These are phyloP conservation scores for Aspergillus awamori DNA, from an alignment of 2,329 filamentous ascomycete species.

Conservation along the genomic window DNA sequence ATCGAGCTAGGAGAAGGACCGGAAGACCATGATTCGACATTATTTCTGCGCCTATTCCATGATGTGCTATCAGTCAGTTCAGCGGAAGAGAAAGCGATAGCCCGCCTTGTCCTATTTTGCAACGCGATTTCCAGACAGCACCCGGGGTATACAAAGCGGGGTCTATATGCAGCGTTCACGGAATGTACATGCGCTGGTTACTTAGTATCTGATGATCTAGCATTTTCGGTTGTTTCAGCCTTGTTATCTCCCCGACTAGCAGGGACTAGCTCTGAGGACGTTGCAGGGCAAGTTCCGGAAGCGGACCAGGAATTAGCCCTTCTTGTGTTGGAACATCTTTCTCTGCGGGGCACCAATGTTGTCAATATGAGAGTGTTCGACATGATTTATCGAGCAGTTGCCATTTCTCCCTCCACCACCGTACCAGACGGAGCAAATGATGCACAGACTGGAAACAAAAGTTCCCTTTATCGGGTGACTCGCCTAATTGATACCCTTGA, in stretches of 20 bases:
- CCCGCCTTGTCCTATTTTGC: slow-evolving; percentile 41
- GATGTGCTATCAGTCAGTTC: slow-evolving; percentile 33
- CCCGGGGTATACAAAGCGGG: slow-evolving; percentile 39
- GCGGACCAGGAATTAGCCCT: slow-evolving; percentile 41
- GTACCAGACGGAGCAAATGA: not conserved
- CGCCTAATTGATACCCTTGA: slow-evolving; percentile 34
- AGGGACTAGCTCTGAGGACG: not conserved
- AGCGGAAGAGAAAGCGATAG: slow-evolving; percentile 32
- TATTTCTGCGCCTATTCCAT: slow-evolving; percentile 49
- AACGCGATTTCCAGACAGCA: slow-evolving; percentile 45
- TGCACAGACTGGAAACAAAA: not conserved
- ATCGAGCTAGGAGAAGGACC: slow-evolving; percentile 41
- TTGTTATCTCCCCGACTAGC: slow-evolving; percentile 35
- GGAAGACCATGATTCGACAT: slow-evolving; percentile 43
- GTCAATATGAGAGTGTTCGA: slow-evolving; percentile 53
- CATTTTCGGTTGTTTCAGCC: slow-evolving; percentile 39
- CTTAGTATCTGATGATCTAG: slow-evolving; percentile 38
- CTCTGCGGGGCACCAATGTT: slow-evolving; percentile 45
- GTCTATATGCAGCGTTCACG: slow-evolving; percentile 38
- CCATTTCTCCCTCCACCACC: slow-evolving; percentile 45
- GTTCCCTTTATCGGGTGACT: slow-evolving; percentile 23
- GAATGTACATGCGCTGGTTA: slow-evolving; percentile 39
- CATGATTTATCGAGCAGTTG: slow-evolving; percentile 42
- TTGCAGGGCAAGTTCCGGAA: slow-evolving; percentile 22
- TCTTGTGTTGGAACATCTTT: slow-evolving; percentile 46